Evolutionary conservation across 495 filamentous ascomycete species (phyloP).

Genomic region (Talaromyces nanjingensis): DNA sequence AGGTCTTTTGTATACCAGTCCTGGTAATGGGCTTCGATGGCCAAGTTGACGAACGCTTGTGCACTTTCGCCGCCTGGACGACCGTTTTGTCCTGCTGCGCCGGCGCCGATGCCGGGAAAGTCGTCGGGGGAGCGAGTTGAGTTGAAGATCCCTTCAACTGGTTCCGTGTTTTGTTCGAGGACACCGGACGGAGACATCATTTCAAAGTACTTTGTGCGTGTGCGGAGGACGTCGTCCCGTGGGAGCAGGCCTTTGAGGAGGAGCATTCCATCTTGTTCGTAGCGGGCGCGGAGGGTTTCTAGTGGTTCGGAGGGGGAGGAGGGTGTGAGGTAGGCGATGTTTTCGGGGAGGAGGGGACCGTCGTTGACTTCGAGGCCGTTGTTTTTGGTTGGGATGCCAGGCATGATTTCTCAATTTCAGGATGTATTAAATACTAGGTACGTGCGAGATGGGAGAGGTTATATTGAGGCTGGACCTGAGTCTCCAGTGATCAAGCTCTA

Average conservation of each 20-base stretch:
- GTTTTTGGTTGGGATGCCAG: neutral
- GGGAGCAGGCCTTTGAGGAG: conserved; percentile 54
- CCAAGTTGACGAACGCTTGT: conserved; percentile 45
- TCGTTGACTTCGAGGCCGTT: conserved; percentile 40
- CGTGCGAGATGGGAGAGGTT: too few relatives aligned
- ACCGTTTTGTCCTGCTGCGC: conserved; percentile 41
- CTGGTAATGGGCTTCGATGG: conserved; percentile 48
- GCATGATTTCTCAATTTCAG: neutral
- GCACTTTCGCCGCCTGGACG: conserved; percentile 37
- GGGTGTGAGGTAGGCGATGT: conserved; percentile 36
- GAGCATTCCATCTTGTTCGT: conserved; percentile 51
- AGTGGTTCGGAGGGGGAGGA: conserved; percentile 30
- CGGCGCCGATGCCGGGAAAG: conserved; percentile 54
- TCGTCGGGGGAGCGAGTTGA: conserved; percentile 32
- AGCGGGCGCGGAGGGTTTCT: conserved; percentile 44
- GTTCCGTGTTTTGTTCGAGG: conserved; percentile 36
- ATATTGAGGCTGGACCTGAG: too few relatives aligned
- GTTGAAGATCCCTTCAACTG: conserved; percentile 48
- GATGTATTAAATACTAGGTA: too few relatives aligned
- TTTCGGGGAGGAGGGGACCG: conserved; percentile 41
- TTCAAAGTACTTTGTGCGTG: conserved; percentile 51
- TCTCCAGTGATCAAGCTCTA: neutral
- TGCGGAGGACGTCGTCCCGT: conserved; percentile 47
- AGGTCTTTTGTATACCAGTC: conserved; percentile 53
- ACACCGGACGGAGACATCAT: conserved; percentile 48